Conservation (phyloP, 305 asterid species). For the Fraxinus baroniana region DNA sequence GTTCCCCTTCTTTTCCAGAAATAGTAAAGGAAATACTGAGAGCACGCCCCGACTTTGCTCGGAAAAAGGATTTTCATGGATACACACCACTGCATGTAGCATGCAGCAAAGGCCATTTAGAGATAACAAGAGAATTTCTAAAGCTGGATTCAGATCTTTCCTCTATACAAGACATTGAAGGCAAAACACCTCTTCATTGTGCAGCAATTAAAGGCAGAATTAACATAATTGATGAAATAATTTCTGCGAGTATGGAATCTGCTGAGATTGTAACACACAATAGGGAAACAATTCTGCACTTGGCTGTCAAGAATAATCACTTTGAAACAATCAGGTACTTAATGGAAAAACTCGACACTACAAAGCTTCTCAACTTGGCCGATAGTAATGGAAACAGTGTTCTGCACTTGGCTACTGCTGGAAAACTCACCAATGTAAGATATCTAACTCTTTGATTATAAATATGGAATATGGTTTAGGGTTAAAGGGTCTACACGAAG, state of each 20-base stretch:
- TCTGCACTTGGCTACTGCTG: conserved; percentile 46
- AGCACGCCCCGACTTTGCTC: conserved; percentile 39
- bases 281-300: conserved; percentile 44
- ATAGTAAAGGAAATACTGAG: conserved; percentile 41
- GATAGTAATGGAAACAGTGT: conserved; percentile 47
- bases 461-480: neutral
- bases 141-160: conserved; percentile 41
- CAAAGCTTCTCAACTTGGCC: conserved; percentile 31
- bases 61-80: conserved; percentile 30
- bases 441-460: neutral
- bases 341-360: conserved; percentile 24
- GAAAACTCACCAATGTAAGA: conserved; percentile 42
- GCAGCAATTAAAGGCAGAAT: conserved; percentile 43
- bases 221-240: conserved; percentile 41
- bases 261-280: conserved; percentile 26
- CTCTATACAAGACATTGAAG: conserved; percentile 32
- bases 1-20: conserved; percentile 20
- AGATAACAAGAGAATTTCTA: conserved; percentile 39
- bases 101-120: conserved; percentile 45
- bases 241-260: conserved; percentile 32
- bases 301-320: conserved; percentile 51
- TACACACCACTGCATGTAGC: conserved; percentile 42
- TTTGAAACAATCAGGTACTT: conserved; percentile 40
- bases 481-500: neutral
- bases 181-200: conserved; percentile 47